Base-by-base conservation (phyloP, 2,329 filamentous ascomycete species). In the Fonsecaea pedrosoi region DNA sequence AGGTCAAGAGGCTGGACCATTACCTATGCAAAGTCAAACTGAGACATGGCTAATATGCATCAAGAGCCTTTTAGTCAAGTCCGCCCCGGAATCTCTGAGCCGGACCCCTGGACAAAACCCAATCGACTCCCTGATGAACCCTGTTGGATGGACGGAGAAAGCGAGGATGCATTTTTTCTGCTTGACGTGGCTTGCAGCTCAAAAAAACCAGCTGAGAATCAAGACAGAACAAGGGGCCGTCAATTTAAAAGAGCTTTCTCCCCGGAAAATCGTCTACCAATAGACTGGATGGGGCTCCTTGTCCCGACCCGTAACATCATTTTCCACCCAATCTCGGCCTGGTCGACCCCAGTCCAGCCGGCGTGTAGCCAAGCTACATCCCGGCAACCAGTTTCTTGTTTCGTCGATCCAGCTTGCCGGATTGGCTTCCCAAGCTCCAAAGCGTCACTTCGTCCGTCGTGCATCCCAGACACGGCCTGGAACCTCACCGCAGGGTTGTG, bases 201-300 rank as follows among this genome's bases (percentile, higher is more conserved):
- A 25, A 42, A 18, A 61, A 61, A 34, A 18, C 18, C 37, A 12
- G 45, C 50, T 42, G 34, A 13, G 30, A 32, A 37, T 25, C 25
- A 37, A 62, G 60, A 35, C 50, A 55, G 50, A 25, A 25, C 25
- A 55, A 54, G 18, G 37, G 50, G 25, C 37, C 30, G 37, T 62
- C 60, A 62, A 62, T 62, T 48, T 62, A 50, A 56, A 48, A 37
- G 59, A 30, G 48, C 50, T 69, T 66, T 10, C 45, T 9, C 66
- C 66, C 66, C 63, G 54, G 63, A 66, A 66, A 69, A 64, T 66
- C 60, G 35, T 63, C 63, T 38, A 38, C 63, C 55, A 60, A 64
- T 62, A 15, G 34, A 38, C 18, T 40, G n/a, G 18, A 42, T 25
- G 32, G 13, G 7, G n/a, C 8, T 35, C 18, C 59, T 60, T 53